Base-by-base conservation (phyloP, 768 basidiomycete genomes). In the Phanerochaete carnosa region DNA sequence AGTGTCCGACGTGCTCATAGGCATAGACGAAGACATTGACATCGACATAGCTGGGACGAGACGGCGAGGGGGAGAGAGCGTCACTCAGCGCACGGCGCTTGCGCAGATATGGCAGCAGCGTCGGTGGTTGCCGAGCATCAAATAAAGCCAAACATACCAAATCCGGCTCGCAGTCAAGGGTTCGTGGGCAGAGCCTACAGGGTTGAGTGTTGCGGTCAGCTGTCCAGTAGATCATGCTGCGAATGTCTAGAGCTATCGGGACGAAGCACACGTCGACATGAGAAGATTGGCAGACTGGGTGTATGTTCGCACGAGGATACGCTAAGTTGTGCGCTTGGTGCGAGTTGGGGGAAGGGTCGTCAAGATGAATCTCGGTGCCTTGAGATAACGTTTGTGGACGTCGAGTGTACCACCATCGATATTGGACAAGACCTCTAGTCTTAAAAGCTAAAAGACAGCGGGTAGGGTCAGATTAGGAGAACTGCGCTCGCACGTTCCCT, bases 401-500 rank as follows among this genome's bases (percentile, higher is more conserved):
- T 43, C 39, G 19, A 43, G 39, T 43, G 39, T 4, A 43, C 16
- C 11, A 43, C 4, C 11, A 9, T 9, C 19, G 39, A 19, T 19
- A 43, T 19, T 12, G 39, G 11, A 19, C 4, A 9, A 19, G 11
- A 9, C 39, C 19, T 4, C 19, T 12, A 4, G 4, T 9, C 39
- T 12, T 43, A 43, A 19, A 7, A 4, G 51, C 29, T 30, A 30
- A 5, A 15, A 25, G 47, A 49, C 51, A 8, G 30, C 33, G 59
- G 62, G 59, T 45, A 57, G 58, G 65, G 61, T 49, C 61, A 57
- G 72, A 71, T 72, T 72, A 66, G 55, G 69, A 74, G 73, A 67
- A 74, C 72, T 61, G 65, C 70, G 70, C 73, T 73, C 70, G 67
- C 72, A 74, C 70, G 54, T 62, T 58, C 61, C 65, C 58, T 32